phyloP scores from a whole-genome alignment of 202 grass and related monocot genomes.

The Dendrocalamus latiflorus region DNA sequence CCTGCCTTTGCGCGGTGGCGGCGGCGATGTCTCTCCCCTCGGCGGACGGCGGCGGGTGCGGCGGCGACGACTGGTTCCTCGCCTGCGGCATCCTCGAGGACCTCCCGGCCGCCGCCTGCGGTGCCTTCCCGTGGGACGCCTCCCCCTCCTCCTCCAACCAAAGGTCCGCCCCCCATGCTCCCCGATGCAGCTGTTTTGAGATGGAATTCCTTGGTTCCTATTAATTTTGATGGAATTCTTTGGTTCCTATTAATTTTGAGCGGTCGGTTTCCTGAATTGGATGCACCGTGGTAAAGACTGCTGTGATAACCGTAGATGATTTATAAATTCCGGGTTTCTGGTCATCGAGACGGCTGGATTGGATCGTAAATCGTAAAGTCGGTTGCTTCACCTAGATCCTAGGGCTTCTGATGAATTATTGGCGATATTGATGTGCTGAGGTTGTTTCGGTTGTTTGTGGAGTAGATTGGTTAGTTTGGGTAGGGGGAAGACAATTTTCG shows the following conservation, averaged over 20 bases:
- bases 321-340: background rate
- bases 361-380: background rate
- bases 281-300: no score
- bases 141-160: conserved; percentile 43
- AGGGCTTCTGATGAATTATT: background rate
- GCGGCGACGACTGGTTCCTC: conserved; percentile 49
- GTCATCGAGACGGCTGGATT: background rate
- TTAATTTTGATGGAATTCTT: no score
- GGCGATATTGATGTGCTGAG: background rate
- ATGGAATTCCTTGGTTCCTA: background rate
- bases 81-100: conserved; percentile 53
- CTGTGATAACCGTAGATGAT: background rate
- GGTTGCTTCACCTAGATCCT: background rate
- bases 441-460: background rate
- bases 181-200: background rate
- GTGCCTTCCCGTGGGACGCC: conserved; percentile 46
- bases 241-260: background rate
- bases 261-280: background rate
- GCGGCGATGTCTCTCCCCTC: conserved; percentile 38
- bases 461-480: background rate
- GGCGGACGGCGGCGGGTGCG: conserved; percentile 6
- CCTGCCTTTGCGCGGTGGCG: conserved; percentile 15
- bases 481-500: background rate
- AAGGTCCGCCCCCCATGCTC: conserved; percentile 4
- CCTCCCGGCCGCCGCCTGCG: conserved; percentile 44